Evolutionary conservation across 2,329 filamentous ascomycete genomes (phyloP), one percentile per base, ranked within the genome.

Genomic region (Colletotrichum lindemuthianum): DNA sequence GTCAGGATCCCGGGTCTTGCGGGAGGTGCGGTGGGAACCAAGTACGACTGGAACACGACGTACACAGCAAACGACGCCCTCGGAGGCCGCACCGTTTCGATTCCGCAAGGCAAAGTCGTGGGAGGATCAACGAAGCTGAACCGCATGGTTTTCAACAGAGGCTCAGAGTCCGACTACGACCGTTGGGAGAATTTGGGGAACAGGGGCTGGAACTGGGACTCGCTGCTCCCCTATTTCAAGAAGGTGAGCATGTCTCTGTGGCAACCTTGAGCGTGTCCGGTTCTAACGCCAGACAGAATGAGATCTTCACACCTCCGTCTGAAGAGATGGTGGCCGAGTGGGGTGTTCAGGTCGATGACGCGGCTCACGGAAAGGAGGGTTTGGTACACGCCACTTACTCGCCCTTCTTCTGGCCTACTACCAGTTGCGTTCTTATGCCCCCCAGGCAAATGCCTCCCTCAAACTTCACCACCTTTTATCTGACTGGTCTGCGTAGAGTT

Each of bases 181-280:
- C 70, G 73, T 3, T 80, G 78, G 78, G 76, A 75, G 43, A 70
- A 68, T 0, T 64, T 79, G 1, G 78, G 77, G 0, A 79, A 79
- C 34, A 64, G 70, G 0, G 71, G 75, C 0, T 80, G 78, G 78
- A 74, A 73, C 3, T 80, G 77, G 73, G 69, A 75, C n/a, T 69
- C 59, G 3, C 69, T 78, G 12, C 54, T 75, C 2, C 68, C 73
- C 6, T 75, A 75, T 50, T 75, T 74, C 50, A 74, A 70, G 55
- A 76, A 76, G 65, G 71, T 70, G 36, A 32, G 33, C 6, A 6
- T 13, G 4, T 33, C 4, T 16, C 10, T 16, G 3, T 3, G 2
- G 24, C 8, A 32, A 13, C 33, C 43, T 8, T 7, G 16, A 10
- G 24, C 24, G 24, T 4, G 24, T 24, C 24, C 24, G 24, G 4